Evolutionary conservation across 2,329 filamentous ascomycete species (phyloP), one percentile per base, ranked within the genome.

Genomic region (Cercospora beticola): DNA sequence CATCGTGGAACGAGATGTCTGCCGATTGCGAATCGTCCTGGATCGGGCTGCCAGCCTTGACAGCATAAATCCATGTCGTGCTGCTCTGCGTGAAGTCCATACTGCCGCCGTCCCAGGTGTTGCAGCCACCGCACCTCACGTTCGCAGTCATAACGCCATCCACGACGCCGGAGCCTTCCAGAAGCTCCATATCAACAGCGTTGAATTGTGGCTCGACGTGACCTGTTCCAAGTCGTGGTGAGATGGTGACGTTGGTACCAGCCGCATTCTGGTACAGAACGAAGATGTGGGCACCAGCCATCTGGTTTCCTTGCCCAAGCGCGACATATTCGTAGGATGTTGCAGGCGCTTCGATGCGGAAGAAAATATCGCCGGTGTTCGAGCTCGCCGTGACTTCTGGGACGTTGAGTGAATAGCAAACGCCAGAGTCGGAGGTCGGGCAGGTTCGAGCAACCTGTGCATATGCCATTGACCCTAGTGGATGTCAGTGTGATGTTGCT

Each of bases 201-300:
- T 84, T 81, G 63, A 80, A 75, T 14, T 74, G 67, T 0, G 86
- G 86, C 70, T 79, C 71, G 6, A 65, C 69, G 21, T 86, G 75
- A 6, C 84, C 85, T 10, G 72, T 78, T 8, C 82, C 82, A 7
- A 80, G 71, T 49, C 87, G 79, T 8, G 86, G 83, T 1, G 86
- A 88, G 8, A 89, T 71, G 0, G 87, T 89, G 14, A 89, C 84
- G 70, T 87, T 88, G 56, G 77, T 82, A 30, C 85, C 83, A 43
- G 78, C 78, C 43, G 82, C 79, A 31, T 83, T 81, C n/a, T 83
- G 81, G 72, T 89, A 89, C 4, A 87, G 79, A 54, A 88, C 78
- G 74, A 89, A 88, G 56, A 89, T 88, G 75, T 87, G 87, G 10
- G 86, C 76, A 28, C 82, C 83, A n/a, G 76, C 72, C 87, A 89